Evolutionary conservation across 441 rosid genomes (phyloP), one percentile per base, ranked within the genome.

Genomic region (Adansonia rubrostipa): DNA sequence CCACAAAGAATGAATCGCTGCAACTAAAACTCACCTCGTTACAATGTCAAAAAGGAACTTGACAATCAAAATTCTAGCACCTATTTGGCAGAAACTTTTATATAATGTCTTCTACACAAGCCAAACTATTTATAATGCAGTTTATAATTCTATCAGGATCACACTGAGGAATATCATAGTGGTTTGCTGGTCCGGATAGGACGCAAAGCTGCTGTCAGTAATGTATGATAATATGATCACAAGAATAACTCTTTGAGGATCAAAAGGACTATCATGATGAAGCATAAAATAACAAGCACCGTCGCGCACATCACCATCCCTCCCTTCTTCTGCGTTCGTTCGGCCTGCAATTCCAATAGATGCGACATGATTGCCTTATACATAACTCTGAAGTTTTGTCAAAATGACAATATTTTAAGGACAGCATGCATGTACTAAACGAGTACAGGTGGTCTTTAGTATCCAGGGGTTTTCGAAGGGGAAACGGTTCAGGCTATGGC

Each of bases 301-400:
- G 97, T 88, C 1, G 96, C 98, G 66, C 98, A 96, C 93, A 81
- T 94, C 85, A 94, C 97, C 95, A 94, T 91, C 74, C 98, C 97
- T 9, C 98, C 98, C 85, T 91, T 85, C 71, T 94, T 89, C 61
- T 96, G 98, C 14, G 95, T 85, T 90, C 89, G 88, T 86, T 97
- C 98, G 2, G 98, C 99, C 98, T 94, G 91, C 87, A 82, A 75
- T 13, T 57, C 63, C 70, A 45, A 45, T 36, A 56, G 14, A 36
- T 10, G 5, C 28, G 51, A 33, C 50, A 50, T 47, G 58, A 56
- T 57, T 48, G 58, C 24, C 42, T 47, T 69, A 50, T 6, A 28
- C 40, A 22, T 14, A 48, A 69, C 51, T 42, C 51, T 7, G 2
- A 66, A 17, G 3, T 40, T 19, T 24, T 14, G 3, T 19, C 13